Base-by-base conservation (phyloP, 176 grass and related monocot species). In the Triticum turgidum region DNA sequence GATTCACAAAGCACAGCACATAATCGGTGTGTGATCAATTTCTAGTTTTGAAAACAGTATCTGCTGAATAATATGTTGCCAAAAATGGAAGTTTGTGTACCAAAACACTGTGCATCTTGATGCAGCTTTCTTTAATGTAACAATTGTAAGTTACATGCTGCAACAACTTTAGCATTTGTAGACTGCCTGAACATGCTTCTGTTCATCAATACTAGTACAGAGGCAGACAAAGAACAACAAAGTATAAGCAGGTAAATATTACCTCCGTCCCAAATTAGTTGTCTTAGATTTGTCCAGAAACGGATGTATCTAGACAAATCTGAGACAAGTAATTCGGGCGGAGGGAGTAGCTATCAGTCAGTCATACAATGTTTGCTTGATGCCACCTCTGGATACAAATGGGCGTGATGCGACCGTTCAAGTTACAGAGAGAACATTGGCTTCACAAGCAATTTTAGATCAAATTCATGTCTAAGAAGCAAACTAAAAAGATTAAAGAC, bases 11-110 rank as follows among this genome's bases (percentile, higher is more conserved):
- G 0, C 4, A 47, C 8, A 67, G 5, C 4, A 49, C 44, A 32
- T 7, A 29, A 29, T 61, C 38, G 44, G 11, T 80, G 38, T 6
- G 14, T 78, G 58, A 69, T 65, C 4, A 65, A 80, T 49, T 56
- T 54, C 32, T 66, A 89, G 37, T 70, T 78, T 70, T 17, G 63
- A 64, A 54, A 15, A 86, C 27, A 37, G 14, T 54, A 37, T 65
- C 44, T 77, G 39, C 52, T 82, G 15, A 81, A 69, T 17, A 41
- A 73, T 83, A 38, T 62, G 74, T 76, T 64, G 51, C 10, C 14
- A 29, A 67, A 77, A 77, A 30, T 70, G 63, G 21, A 82, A 82
- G 49, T 82, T 81, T 24, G 18, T 15, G 51, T 33, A 12, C 13
- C 18, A 38, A 77, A 89, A 45, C 20, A 30, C 14, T 9, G 63